Base-by-base conservation (phyloP, 1,139 yeast species). In the Geotrichum restrictum region DNA sequence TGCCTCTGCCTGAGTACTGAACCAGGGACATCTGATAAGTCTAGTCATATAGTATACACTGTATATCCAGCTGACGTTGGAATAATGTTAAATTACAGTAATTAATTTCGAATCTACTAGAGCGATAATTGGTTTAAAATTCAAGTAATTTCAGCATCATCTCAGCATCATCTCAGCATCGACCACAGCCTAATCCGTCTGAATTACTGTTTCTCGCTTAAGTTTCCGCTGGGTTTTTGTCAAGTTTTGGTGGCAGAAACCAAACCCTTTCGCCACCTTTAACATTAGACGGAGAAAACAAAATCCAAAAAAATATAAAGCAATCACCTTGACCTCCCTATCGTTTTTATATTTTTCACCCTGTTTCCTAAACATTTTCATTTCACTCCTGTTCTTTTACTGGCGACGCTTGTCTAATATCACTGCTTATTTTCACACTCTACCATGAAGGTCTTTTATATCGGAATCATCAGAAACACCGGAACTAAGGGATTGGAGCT, bases 381-480 rank as follows among this genome's bases (percentile, higher is more conserved):
- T 21, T 33, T 13, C 31, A 18, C 14, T 14, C 13, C 24, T 14
- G 11, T 14, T 45, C 22, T 18, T 16, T 36, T 24, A 4, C 14
- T 19, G 18, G 18, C 13, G 13, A 13, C 3, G 16, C 19, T 16
- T n/a, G 32, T 34, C 31, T 16, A 24, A 3, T 41, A 27, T n/a
- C 36, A 19, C 31, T 32, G n/a, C 21, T 34, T 37, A 24, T 34
- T 14, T 27, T 19, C 16, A 16, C 24, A 14, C 41, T 14, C 19
- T 31, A 24, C 34, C 49, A 93, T 93, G 98, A 88, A 88, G 79
- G 78, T 93, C 60, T 89, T 83, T 70, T 89, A 89, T 72, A 83
- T 93, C 59, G 97, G 97, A 50, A 79, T 94, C 51, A 75, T 89
- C 60, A 83, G 89, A 64, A 83, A 82, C 60, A 67, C 67, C 37